phyloP scores from a whole-genome alignment of 805 yeast species.

The Kodamaea laetipori region DNA sequence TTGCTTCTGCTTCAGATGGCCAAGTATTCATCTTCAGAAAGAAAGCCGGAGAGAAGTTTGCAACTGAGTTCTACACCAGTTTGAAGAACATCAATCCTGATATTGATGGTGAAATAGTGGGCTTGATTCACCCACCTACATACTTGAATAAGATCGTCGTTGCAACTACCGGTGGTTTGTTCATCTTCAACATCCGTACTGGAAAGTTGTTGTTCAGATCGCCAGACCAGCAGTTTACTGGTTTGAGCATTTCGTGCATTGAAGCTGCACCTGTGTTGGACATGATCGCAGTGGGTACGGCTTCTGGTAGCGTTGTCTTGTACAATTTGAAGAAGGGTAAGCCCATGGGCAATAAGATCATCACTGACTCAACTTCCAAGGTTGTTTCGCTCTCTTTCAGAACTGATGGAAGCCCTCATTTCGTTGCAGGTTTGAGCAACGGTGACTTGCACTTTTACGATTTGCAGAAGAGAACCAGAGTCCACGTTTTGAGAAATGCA shows the following conservation, averaged over 20 bases:
- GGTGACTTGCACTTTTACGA: slow-evolving; percentile 91
- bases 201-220: slow-evolving; percentile 68
- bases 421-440: slow-evolving; percentile 72
- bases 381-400: slow-evolving; percentile 77
- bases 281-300: slow-evolving; percentile 73
- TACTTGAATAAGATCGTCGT: slow-evolving; percentile 86
- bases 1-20: slow-evolving; percentile 50
- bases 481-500: slow-evolving; percentile 71
- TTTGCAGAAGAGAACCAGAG: slow-evolving; percentile 66
- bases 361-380: slow-evolving; percentile 43
- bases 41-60: slow-evolving; percentile 44
- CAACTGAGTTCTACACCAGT: slow-evolving; percentile 68
- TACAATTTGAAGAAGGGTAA: slow-evolving; percentile 69
- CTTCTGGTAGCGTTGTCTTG: slow-evolving; percentile 63
- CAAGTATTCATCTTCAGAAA: slow-evolving; percentile 58
- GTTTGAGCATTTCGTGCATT: slow-evolving; percentile 57
- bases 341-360: slow-evolving; percentile 49
- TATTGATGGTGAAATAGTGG: slow-evolving; percentile 72
- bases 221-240: slow-evolving; percentile 46
- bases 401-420: slow-evolving; percentile 84
- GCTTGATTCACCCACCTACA: slow-evolving; percentile 81
- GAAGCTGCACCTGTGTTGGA: slow-evolving; percentile 89
- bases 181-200: slow-evolving; percentile 73
- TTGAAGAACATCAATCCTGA: slow-evolving; percentile 51
- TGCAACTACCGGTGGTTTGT: slow-evolving; percentile 66